Conservation (phyloP, 495 filamentous ascomycete species). For the Penicillium daleae region DNA sequence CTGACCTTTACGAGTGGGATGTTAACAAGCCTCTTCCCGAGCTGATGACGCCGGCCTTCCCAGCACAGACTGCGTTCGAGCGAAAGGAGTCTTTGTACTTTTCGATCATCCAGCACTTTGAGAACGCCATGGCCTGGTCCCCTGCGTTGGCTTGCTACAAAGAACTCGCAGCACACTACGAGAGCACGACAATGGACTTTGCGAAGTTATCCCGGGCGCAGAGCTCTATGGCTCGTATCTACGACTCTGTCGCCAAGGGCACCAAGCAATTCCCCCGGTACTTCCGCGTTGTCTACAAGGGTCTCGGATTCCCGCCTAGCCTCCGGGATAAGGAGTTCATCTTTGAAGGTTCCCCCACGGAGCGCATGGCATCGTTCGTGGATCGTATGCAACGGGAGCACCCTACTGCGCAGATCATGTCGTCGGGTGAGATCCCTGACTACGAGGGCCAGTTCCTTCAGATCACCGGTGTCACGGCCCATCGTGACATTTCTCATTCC, state of each 20-base stretch:
- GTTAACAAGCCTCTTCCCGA: constrained; percentile 66
- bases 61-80: constrained; percentile 87
- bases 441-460: constrained; percentile 93
- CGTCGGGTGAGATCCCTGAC: constrained; percentile 71
- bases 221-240: constrained; percentile 89
- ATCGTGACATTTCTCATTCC: constrained; percentile 82
- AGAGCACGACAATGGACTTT: constrained; percentile 87
- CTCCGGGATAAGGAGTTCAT: constrained; percentile 92
- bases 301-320: constrained; percentile 81
- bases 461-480: constrained; percentile 75
- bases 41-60: constrained; percentile 72
- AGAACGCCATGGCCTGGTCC: constrained; percentile 90
- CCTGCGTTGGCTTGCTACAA: constrained; percentile 88
- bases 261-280: constrained; percentile 78
- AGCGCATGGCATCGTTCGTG: constrained; percentile 79
- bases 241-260: constrained; percentile 83
- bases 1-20: constrained; percentile 94
- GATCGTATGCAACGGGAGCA: constrained; percentile 93
- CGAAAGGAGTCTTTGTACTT: constrained; percentile 92
- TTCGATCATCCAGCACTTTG: constrained; percentile 90
- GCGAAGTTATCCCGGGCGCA: constrained; percentile 86
- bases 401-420: constrained; percentile 81
- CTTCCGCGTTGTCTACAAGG: constrained; percentile 90
- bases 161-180: constrained; percentile 88
- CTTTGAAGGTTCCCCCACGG: constrained; percentile 77